Conservation (phyloP, 1,284 basidiomycete genomes). For the Neolentinus lepideus region DNA sequence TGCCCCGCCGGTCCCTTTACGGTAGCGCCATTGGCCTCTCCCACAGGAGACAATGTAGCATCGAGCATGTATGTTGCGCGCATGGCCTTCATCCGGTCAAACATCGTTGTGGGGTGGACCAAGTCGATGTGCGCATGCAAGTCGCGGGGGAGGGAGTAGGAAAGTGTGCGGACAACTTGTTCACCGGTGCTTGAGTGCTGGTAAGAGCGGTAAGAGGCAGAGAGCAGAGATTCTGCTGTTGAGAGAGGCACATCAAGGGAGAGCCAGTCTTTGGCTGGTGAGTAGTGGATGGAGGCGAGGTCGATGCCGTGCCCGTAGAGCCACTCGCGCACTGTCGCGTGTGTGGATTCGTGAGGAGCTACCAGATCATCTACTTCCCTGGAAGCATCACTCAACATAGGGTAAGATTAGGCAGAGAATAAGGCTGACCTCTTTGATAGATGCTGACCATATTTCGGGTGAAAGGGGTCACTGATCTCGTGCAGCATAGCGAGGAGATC, state of each 20-base stretch:
- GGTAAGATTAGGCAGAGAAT: not conserved
- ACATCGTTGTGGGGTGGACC: constrained; percentile 13
- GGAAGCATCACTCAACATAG: not conserved
- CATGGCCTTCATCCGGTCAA: not conserved
- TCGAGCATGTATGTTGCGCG: not conserved
- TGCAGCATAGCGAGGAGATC: constrained; percentile 17
- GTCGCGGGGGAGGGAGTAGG: constrained; percentile 10
- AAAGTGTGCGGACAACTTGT: constrained; percentile 11
- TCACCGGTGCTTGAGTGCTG: constrained; percentile 8
- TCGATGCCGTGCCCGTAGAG: constrained; percentile 15
- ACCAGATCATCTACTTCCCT: constrained; percentile 10
- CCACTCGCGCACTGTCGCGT: constrained; percentile 18
- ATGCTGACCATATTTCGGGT: constrained; percentile 19
- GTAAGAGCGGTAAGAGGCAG: constrained; percentile 12
- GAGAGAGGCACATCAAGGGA: constrained; percentile 17
- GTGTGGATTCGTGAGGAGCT: constrained; percentile 7
- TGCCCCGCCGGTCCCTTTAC: constrained; percentile 1
- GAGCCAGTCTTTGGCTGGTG: constrained; percentile 20
- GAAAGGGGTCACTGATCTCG: constrained; percentile 21
- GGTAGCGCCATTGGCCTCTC: not conserved
- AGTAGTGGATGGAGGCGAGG: constrained; percentile 9
- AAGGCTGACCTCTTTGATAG: constrained; percentile 20
- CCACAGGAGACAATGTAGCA: not conserved
- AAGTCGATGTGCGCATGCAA: constrained; percentile 11
- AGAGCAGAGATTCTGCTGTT: constrained; percentile 18